Percentiles rank a stretch among this genome's conserved stretches.
These are phyloP conservation scores for Ceriops tagal DNA, from an alignment of 345 rosid genomes.

Conservation along the genomic window DNA sequence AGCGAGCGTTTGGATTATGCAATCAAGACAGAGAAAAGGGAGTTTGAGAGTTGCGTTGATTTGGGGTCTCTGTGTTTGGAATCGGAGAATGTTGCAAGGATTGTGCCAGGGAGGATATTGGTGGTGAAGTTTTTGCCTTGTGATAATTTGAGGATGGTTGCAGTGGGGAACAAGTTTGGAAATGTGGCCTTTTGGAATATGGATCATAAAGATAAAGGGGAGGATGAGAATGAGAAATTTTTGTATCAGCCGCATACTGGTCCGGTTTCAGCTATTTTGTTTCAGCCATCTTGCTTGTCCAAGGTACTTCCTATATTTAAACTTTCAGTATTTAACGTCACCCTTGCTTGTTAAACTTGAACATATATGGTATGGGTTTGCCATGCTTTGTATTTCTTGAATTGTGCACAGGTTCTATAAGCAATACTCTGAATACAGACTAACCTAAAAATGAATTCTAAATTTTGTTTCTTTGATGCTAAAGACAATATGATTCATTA, in stretches of 20 bases:
- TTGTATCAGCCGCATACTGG: slow-evolving; percentile 52
- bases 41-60: slow-evolving; percentile 31
- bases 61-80: slow-evolving; percentile 44
- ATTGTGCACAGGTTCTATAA: background rate
- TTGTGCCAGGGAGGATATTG: slow-evolving; percentile 56
- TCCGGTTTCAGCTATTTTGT: slow-evolving; percentile 59
- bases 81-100: slow-evolving; percentile 55
- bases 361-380: background rate
- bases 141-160: slow-evolving; percentile 53
- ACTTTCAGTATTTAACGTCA: background rate
- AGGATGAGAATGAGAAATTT: slow-evolving; percentile 47
- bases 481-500: no score
- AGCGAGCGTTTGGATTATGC: slow-evolving; percentile 14
- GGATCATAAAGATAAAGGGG: slow-evolving; percentile 31
- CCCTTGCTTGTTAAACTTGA: background rate
- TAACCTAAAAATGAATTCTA: no score
- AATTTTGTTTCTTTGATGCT: no score
- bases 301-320: slow-evolving; percentile 44
- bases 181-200: slow-evolving; percentile 74
- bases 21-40: slow-evolving; percentile 31
- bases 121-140: slow-evolving; percentile 58
- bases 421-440: no score
- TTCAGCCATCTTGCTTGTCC: slow-evolving; percentile 48
- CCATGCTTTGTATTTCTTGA: background rate
- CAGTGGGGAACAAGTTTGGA: slow-evolving; percentile 64